Base-by-base conservation (phyloP, 331 rosid genomes). In the Cucumis variabilis region DNA sequence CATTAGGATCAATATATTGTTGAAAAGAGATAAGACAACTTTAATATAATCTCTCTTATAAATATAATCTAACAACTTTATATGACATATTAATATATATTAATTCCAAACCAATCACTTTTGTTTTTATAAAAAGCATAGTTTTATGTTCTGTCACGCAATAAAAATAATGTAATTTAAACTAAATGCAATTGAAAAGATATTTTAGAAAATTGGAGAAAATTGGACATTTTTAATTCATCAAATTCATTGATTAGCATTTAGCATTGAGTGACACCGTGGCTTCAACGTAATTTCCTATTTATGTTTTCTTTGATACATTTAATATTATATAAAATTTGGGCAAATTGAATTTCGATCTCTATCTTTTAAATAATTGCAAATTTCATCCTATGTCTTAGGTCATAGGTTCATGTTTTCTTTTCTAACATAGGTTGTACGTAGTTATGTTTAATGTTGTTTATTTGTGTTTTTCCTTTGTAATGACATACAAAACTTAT, bases 91-190 rank as follows among this genome's bases (percentile, higher is more conserved):
- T 63, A 63, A 9, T 66, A 41, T 66, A 41, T 50, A 77, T 50
- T 77, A 50, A 77, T 24, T n/a, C n/a, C 9, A 50, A 77, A 77
- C 1, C 60, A 13, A 76, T 13, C 62, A 44, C 53, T 9, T 74
- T 41, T 74, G 1, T 11, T 14, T 11, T 68, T 20, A 37, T 37
- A 1, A 53, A 1, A 53, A 53, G 17, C 60, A 48, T 76, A 48
- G 62, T 11, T 76, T 46, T 46, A 48, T 75, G 33, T 44, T 23
- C 62, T 76, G 82, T 76, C 82, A 76, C 62, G 62, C 62, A 76
- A 76, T 48, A 76, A n/a, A 2, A 76, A 6, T 76, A 76, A 75
- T 20, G 23, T 75, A 16, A 72, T 30, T 30, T 13, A 46, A 46
- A 46, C 23, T 75, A 46, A 75, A 5, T 46, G 28, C 60, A 75